phyloP scores from a whole-genome alignment of 164 flowering plant species.

The Kalanchoe fedtschenkoi region DNA sequence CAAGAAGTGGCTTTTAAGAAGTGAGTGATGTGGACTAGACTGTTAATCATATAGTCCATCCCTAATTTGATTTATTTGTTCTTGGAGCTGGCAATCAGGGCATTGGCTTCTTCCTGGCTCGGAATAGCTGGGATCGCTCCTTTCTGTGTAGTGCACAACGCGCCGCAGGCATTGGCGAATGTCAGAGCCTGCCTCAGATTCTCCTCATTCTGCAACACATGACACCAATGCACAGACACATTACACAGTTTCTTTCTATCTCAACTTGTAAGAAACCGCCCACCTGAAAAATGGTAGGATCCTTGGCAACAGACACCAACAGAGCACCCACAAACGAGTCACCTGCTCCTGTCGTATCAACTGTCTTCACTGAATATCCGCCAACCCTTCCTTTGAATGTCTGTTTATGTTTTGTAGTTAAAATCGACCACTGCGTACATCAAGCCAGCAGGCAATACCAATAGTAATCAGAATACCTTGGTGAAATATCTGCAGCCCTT shows the following conservation, averaged over 20 bases:
- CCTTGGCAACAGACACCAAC: constrained; percentile 25
- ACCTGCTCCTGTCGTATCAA: constrained; percentile 83
- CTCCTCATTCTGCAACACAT: constrained; percentile 31
- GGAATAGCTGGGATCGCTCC: constrained; percentile 78
- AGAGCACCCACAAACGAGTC: constrained; percentile 73
- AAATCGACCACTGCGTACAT: too few relatives aligned
- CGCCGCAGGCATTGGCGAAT: constrained; percentile 64
- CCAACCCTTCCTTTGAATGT: constrained; percentile 45
- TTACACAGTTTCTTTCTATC: not conserved
- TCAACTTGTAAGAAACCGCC: not conserved
- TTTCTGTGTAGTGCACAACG: constrained; percentile 48
- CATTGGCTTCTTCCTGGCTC: constrained; percentile 14
- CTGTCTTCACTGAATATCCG: constrained; percentile 44
- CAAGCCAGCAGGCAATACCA: too few relatives aligned
- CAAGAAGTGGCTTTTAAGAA: too few relatives aligned
- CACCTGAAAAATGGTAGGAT: constrained; percentile 20
- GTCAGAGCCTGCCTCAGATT: constrained; percentile 35
- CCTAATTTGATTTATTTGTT: not conserved
- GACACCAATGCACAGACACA: not conserved
- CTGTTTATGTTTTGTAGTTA: constrained; percentile 15
- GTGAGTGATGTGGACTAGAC: too few relatives aligned
- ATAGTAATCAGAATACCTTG: constrained; percentile 22
- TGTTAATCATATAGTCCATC: too few relatives aligned
- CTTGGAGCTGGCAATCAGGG: constrained; percentile 20
- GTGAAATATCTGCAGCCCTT: constrained; percentile 77